Conservation (phyloP, 768 basidiomycete species). For the Termitomyces sp. region DNA sequence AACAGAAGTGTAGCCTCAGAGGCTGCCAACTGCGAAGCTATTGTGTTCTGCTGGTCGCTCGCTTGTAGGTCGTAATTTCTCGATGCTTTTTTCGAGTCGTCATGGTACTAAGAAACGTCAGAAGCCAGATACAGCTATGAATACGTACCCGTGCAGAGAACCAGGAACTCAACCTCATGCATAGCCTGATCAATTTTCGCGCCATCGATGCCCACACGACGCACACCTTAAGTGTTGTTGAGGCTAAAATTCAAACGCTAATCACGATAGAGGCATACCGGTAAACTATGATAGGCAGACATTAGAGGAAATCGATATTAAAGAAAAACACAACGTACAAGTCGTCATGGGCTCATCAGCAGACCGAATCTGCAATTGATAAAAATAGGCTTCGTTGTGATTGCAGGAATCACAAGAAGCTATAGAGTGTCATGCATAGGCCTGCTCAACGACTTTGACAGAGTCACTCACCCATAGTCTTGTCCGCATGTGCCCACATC, state of each 20-base stretch:
- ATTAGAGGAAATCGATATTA: background rate
- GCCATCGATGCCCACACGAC: constrained; percentile 61
- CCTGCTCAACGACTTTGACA: background rate
- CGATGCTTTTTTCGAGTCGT: background rate
- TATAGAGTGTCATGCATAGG: constrained; percentile 15
- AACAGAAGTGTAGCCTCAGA: background rate
- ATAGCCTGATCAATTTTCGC: constrained; percentile 44
- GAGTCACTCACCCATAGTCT: constrained; percentile 65
- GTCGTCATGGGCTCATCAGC: constrained; percentile 90
- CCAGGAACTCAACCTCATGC: background rate
- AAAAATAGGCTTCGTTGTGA: constrained; percentile 81
- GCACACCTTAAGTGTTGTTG: constrained; percentile 42
- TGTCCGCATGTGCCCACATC: constrained; percentile 91
- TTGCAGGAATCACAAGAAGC: constrained; percentile 78
- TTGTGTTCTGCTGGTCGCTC: background rate
- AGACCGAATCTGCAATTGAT: constrained; percentile 93
- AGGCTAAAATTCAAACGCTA: background rate
- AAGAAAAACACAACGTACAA: constrained; percentile 28
- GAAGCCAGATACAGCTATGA: background rate
- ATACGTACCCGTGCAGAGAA: background rate
- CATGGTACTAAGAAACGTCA: no score
- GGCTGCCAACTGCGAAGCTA: background rate
- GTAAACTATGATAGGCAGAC: constrained; percentile 40
- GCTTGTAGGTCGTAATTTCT: background rate
- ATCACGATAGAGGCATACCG: constrained; percentile 32